Percentiles rank a stretch among this genome's conserved stretches.
Conservation (phyloP, 257 asterid genomes). For the Nicotiana undulata region DNA sequence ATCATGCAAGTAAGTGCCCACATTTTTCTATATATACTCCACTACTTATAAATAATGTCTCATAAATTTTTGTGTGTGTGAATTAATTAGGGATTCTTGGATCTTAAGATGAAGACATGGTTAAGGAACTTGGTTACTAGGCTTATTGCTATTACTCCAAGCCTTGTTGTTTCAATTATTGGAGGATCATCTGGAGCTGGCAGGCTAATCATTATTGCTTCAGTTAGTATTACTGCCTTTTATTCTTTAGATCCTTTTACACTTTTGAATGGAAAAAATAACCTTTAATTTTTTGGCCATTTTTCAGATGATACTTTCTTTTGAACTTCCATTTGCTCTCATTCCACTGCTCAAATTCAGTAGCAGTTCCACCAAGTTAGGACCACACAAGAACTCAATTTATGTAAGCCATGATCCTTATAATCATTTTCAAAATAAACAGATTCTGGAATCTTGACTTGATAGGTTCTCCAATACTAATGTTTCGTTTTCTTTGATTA, state of each 20-base stretch:
- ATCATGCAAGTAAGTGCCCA: slow-evolving; percentile 68
- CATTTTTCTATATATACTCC: neutral
- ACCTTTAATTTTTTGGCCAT: neutral
- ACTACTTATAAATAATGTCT: too few relatives aligned
- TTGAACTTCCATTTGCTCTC: slow-evolving; percentile 83
- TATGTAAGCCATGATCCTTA: slow-evolving; percentile 39
- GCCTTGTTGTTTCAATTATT: slow-evolving; percentile 66
- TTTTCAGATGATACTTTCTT: slow-evolving; percentile 80
- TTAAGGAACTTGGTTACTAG: slow-evolving; percentile 67
- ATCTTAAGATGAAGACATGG: slow-evolving; percentile 75
- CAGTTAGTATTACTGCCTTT: slow-evolving; percentile 34
- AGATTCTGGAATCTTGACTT: neutral
- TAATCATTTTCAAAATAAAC: neutral
- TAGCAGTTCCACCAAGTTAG: slow-evolving; percentile 66
- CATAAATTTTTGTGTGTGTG: neutral
- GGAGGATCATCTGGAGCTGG: slow-evolving; percentile 93
- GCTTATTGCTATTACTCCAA: slow-evolving; percentile 77
- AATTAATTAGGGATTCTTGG: slow-evolving; percentile 68
- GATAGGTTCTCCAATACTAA: too few relatives aligned
- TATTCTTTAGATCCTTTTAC: neutral
- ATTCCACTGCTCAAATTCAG: slow-evolving; percentile 79
- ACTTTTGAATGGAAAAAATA: neutral
- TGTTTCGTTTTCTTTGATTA: neutral
- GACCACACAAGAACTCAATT: slow-evolving; percentile 83
- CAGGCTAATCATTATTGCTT: slow-evolving; percentile 79